Base-by-base conservation (phyloP, 1,284 basidiomycete species). In the Puccinia novopanici region DNA sequence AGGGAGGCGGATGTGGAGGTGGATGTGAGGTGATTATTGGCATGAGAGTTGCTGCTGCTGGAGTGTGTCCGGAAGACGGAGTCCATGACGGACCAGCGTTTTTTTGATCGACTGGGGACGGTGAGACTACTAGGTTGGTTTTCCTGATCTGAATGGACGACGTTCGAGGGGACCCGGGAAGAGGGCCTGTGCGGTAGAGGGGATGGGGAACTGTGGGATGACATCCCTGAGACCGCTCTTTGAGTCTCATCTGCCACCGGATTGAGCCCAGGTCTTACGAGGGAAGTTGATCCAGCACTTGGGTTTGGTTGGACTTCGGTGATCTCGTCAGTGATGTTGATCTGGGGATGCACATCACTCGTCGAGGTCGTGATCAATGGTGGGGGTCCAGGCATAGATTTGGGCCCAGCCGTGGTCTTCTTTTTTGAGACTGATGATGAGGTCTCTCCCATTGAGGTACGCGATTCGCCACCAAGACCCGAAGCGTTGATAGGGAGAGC, bases 61-160 rank as follows among this genome's bases (percentile, higher is more conserved):
- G 24, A 61, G 45, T 72, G 55, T 5, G 57, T 61, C 17, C 77
- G 77, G 48, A 79, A 79, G 42, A 79, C 77, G 17, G 77, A 79
- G 30, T 79, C 77, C 77, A 79, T 79, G 15, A 79, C 77, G 0
- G 77, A 79, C 77, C 77, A 79, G 30, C 77, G 77, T 63, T 79
- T 79, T 40, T 72, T 78, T 6, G 71, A 73, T 19, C 54, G 50
- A 40, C 52, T 73, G 50, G 71, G 71, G 30, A 73, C 54, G 30
- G 71, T 59, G 27, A 73, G 54, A 59, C 71, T 73, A 22, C 50
- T 54, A n/a, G 50, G 34, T 37, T 72, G 70, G n/a, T 55, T 72
- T 34, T 72, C 70, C n/a, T 72, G 70, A 37, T 72, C 70, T 24
- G 70, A 72, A 40, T 72, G 52, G 22, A 50, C 45, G 48, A 27